Conservation (phyloP, 2,329 filamentous ascomycete species). For the Alternaria hordeiaustralica region DNA sequence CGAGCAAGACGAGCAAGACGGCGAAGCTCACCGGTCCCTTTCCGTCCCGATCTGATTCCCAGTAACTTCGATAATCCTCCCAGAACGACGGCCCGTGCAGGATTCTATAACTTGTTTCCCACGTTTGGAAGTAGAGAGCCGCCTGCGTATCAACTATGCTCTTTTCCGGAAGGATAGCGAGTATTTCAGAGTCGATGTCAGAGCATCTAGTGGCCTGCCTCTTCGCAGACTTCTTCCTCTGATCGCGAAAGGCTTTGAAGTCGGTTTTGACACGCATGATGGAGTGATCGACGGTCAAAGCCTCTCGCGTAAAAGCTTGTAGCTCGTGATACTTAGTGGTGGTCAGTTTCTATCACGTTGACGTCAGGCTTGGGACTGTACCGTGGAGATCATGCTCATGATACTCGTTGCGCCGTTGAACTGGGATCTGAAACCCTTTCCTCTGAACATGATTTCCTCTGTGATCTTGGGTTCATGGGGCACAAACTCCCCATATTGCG, state of each 20-base stretch:
- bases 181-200: conserved; percentile 42
- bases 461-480: conserved; percentile 22
- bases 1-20: conserved; percentile 50
- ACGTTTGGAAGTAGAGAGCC: conserved; percentile 57
- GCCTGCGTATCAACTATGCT: conserved; percentile 52
- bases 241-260: conserved; percentile 42
- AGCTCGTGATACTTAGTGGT: conserved; percentile 44
- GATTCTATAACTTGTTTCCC: conserved; percentile 60
- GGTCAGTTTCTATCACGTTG: conserved; percentile 10
- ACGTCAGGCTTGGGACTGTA: conserved; percentile 16
- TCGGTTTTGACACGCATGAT: conserved; percentile 40
- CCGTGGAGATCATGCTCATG: conserved; percentile 43
- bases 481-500: conserved; percentile 20
- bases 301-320: conserved; percentile 42
- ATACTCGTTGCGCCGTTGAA: conserved; percentile 54
- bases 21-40: conserved; percentile 43
- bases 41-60: conserved; percentile 45
- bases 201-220: conserved; percentile 21
- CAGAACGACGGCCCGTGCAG: conserved; percentile 62
- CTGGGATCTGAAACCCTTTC: conserved; percentile 54
- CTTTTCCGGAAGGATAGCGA: conserved; percentile 46
- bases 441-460: conserved; percentile 53
- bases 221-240: conserved; percentile 35
- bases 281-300: conserved; percentile 36
- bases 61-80: conserved; percentile 57